Evolutionary conservation across 371 early-diverging fungal genomes (phyloP), one percentile per base, ranked within the genome.

Genomic region (Rhizopus delemar): DNA sequence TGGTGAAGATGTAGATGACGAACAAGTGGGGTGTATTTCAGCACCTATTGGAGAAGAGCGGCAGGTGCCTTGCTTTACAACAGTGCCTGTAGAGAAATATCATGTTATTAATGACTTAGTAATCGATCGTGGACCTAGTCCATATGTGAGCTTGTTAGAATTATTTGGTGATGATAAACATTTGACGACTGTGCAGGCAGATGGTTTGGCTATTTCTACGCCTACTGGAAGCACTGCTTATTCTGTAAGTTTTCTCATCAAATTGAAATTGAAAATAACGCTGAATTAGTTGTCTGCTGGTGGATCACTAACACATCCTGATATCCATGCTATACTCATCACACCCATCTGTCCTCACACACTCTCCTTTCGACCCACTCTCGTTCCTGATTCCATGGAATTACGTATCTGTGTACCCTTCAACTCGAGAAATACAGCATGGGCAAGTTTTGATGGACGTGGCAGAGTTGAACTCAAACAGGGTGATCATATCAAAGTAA

Each of bases 211-310:
- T 33, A 78, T 98, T 36, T 86, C 95, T 1, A 97, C 98, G 0
- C 96, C 97, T 1, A 97, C 98, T 0, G 98, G 98, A 13, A 94
- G 94, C 4, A 97, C 98, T 0, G 98, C 98, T 2, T 97, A 97
- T 66, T 92, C 92, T 13, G 84, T 90, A 77, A 81, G 81, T 32
- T 69, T 46, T 32, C 49, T 51, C 16, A 22, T 22, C 22, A 22
- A 22, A 22, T 22, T 22, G 22, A 22, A 29, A 8, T 38, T 6
- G 31, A 48, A 59, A 52, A 12, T 28, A 22, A n/a, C 15, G 38
- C 22, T 60, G 45, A 38, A 50, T 57, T 60, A 83, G 82, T 73
- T 97, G 34, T 91, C 95, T 15, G 98, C 97, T 1, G 94, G 94
- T 36, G 98, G 98, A 1, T 90, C 96, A 4, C 65, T 96, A 35